Base-by-base conservation (phyloP, 208 protist genomes). In the Crithidia brevicula region DNA sequence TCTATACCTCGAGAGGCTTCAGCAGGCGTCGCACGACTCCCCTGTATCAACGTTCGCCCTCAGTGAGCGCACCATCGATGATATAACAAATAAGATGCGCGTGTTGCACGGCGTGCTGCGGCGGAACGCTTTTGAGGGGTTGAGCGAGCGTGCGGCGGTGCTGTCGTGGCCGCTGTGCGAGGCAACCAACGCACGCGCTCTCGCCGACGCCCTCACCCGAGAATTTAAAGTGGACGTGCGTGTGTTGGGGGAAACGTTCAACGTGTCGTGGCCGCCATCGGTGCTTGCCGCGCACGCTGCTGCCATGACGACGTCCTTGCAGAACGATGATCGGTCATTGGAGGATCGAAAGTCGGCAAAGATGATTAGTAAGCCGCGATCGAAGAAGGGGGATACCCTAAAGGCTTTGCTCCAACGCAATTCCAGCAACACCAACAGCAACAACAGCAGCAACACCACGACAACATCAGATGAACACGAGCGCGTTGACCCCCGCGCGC, bases 131-230 rank as follows among this genome's bases (percentile, higher is more conserved):
- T 89, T 82, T 30, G 77, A 88, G 25, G 86, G 86, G 31, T 51
- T 93, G 11, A 88, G 83, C 58, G 89, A 95, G 73, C 77, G 84
- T 9, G 84, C 85, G 0, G 89, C 85, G 8, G 77, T 95, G 20
- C 73, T 95, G 28, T 78, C 89, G 62, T 91, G 85, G 84, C 89
- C 89, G 31, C 64, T 95, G 10, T 93, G 86, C 40, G 54, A 76
- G 18, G 86, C 86, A 11, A 23, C 40, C 13, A 88, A 95, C 57
- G 80, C 81, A 2, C n/a, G 64, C 27, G 34, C 63, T 18, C 56
- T 95, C 23, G 89, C 89, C 4, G 67, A 50, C 3, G 67, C 70
- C 22, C 74, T 95, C 36, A 86, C 81, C 18, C 77, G 72, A 4
- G 82, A 91, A 42, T 89, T 94, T 47, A 82, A 91, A 49, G 56